These are phyloP conservation scores for Groenewaldozyma auringiensis DNA, from an alignment of 1,139 yeast species.

Conservation along the genomic window DNA sequence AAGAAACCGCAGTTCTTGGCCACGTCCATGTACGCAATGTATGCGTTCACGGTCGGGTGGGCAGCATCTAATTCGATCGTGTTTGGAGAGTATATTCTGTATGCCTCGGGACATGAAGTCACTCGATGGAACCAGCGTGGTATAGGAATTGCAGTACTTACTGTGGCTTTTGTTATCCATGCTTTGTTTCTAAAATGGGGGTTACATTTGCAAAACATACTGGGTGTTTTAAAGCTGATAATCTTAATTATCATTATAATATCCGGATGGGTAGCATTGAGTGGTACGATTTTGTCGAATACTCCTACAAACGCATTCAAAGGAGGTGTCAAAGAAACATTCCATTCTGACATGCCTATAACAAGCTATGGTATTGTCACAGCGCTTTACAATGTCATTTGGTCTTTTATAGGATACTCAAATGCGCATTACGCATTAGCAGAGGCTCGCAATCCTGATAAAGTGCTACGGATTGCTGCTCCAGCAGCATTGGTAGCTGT, in stretches of 20 bases:
- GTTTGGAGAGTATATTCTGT: conserved; percentile 45
- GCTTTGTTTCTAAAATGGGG: conserved; percentile 58
- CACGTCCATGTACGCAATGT: conserved; percentile 69
- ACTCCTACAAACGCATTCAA: conserved; percentile 49
- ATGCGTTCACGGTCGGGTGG: conserved; percentile 74
- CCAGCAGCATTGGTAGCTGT: conserved; percentile 58
- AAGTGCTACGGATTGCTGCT: conserved; percentile 62
- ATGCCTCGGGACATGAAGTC: conserved; percentile 63
- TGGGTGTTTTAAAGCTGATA: conserved; percentile 65
- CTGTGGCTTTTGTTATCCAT: conserved; percentile 64
- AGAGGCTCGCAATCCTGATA: conserved; percentile 65
- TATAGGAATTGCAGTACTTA: conserved; percentile 64
- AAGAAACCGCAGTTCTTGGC: conserved; percentile 60
- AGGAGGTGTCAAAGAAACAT: conserved; percentile 44
- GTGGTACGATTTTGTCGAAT: conserved; percentile 53
- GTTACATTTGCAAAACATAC: conserved; percentile 54
- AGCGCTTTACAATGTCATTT: conserved; percentile 70
- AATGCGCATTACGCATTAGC: conserved; percentile 79
- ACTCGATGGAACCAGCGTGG: conserved; percentile 72
- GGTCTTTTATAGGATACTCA: conserved; percentile 50
- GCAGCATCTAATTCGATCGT: conserved; percentile 66
- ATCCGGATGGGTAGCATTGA: conserved; percentile 77
- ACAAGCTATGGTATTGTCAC: conserved; percentile 65
- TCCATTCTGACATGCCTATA: conserved; percentile 34
- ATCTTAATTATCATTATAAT: conserved; percentile 61